These are phyloP conservation scores for Colletotrichum siamense DNA, from an alignment of 2,329 filamentous ascomycete genomes.

Conservation along the genomic window DNA sequence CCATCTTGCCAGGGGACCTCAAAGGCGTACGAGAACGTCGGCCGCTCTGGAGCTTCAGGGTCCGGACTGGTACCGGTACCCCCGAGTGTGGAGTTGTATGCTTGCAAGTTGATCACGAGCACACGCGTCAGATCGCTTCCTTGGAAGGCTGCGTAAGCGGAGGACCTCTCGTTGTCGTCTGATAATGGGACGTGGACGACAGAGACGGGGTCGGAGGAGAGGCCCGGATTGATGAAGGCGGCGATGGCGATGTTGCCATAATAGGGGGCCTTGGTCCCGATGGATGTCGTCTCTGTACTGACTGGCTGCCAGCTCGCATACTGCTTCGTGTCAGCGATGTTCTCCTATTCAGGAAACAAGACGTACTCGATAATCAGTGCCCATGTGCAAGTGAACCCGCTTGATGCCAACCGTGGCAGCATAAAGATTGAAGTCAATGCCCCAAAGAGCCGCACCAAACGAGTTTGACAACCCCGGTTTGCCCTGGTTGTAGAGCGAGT, in stretches of 20 bases:
- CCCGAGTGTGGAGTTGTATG: constrained; percentile 63
- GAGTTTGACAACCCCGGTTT: constrained; percentile 66
- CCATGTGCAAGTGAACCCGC: constrained; percentile 69
- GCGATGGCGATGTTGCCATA: constrained; percentile 67
- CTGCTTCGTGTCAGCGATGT: constrained; percentile 20
- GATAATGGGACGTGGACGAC: constrained; percentile 53
- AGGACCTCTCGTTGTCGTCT: constrained; percentile 38
- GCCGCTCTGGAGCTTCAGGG: constrained; percentile 32
- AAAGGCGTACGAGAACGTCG: constrained; percentile 45
- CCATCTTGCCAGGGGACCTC: constrained; percentile 32
- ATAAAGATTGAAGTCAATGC: constrained; percentile 66
- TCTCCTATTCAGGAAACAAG: neutral
- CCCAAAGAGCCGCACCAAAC: constrained; percentile 71
- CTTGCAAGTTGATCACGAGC: constrained; percentile 61
- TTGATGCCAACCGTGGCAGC: constrained; percentile 60
- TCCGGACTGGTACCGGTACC: constrained; percentile 35
- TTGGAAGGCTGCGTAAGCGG: constrained; percentile 63
- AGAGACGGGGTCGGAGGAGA: constrained; percentile 38
- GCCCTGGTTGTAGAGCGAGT: constrained; percentile 68
- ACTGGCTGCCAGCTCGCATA: constrained; percentile 68
- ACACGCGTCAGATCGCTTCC: constrained; percentile 48
- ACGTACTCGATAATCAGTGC: constrained; percentile 60
- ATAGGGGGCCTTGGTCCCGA: constrained; percentile 68
- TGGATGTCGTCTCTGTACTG: constrained; percentile 49
- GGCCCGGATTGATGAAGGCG: constrained; percentile 55